Conservation (phyloP, 208 protist genomes). For the Crithidia sp. region DNA sequence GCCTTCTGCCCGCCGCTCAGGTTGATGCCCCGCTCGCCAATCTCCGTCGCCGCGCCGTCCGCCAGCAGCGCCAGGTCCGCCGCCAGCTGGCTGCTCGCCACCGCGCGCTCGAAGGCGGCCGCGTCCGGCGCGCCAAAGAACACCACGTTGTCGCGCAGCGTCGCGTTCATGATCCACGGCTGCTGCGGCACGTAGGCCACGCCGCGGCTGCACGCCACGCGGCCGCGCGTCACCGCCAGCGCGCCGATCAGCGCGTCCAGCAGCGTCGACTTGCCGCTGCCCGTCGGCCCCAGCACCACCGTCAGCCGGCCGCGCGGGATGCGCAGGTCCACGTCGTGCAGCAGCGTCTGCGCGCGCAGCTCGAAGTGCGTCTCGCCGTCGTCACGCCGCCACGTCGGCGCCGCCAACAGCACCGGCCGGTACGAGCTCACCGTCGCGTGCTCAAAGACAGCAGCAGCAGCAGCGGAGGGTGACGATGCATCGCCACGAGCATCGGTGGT, state of each 20-base stretch:
- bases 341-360: slow-evolving; percentile 39
- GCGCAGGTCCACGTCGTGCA: slow-evolving; percentile 43
- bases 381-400: slow-evolving; percentile 13
- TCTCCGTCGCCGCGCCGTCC: slow-evolving; percentile 83
- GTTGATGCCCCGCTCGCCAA: slow-evolving; percentile 85
- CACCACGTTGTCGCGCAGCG: slow-evolving; percentile 91
- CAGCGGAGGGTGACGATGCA: background rate
- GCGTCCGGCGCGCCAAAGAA: slow-evolving; percentile 78
- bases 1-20: slow-evolving; percentile 85
- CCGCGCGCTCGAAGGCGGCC: slow-evolving; percentile 43
- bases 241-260: slow-evolving; percentile 48
- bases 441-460: slow-evolving; percentile 41
- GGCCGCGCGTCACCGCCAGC: slow-evolving; percentile 41
- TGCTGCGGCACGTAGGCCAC: slow-evolving; percentile 92
- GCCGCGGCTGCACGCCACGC: slow-evolving; percentile 17
- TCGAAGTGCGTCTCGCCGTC: slow-evolving; percentile 31
- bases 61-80: slow-evolving; percentile 84
- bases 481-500: no score
- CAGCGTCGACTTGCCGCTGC: slow-evolving; percentile 63
- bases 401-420: slow-evolving; percentile 49
- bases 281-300: slow-evolving; percentile 54
- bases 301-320: slow-evolving; percentile 55
- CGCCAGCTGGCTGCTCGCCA: slow-evolving; percentile 74
- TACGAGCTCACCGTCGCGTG: slow-evolving; percentile 54
- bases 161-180: slow-evolving; percentile 91